Base-by-base conservation (phyloP, 2,329 filamentous ascomycete genomes). In the Diplocarpon rosae region DNA sequence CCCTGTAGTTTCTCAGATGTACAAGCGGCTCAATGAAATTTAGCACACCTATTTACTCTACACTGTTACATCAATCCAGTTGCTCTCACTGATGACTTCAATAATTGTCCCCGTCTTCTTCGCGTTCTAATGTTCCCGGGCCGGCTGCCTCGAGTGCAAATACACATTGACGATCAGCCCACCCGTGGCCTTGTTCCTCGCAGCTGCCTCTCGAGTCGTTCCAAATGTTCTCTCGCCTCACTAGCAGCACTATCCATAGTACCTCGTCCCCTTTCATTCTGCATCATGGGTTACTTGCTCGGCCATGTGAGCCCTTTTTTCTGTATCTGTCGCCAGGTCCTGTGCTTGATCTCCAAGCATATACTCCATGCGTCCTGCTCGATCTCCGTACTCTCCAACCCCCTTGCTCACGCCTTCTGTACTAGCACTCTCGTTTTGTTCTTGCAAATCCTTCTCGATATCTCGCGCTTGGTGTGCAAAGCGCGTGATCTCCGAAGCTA, bases 401-500 rank as follows among this genome's bases (percentile, higher is more conserved):
- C 37, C 41, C 28, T 35, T 43, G 13, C 32, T 43, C n/a, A 29
- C 35, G 12, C 30, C 36, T 12, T 37, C 31, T 2, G 30, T 15
- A n/a, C n/a, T n/a, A 14, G 34, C 24, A 10, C 16, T 29, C 5
- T 45, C 42, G 11, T 35, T 45, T 3, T 40, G 42, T 33, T 30
- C 20, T 27, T 45, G 42, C 9, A 45, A 24, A 15, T 45, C 37
- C n/a, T 40, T 45, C n/a, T 13, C 37, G 5, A 45, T 31, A 2
- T 45, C 37, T 16, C 37, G n/a, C 7, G 42, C 42, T 40, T 45
- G 37, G 8, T 45, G 42, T 17, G 37, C 42, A 15, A 39, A 45
- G 37, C 39, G 37, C 2, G 37, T 33, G 7, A 47, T 45, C 16
- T 50, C 45, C 9, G 48, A 45, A 43, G 45, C 45, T 27, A 50